These are phyloP conservation scores for Akanthomyces uredinophilus DNA, from an alignment of 2,329 filamentous ascomycete genomes.

Conservation along the genomic window DNA sequence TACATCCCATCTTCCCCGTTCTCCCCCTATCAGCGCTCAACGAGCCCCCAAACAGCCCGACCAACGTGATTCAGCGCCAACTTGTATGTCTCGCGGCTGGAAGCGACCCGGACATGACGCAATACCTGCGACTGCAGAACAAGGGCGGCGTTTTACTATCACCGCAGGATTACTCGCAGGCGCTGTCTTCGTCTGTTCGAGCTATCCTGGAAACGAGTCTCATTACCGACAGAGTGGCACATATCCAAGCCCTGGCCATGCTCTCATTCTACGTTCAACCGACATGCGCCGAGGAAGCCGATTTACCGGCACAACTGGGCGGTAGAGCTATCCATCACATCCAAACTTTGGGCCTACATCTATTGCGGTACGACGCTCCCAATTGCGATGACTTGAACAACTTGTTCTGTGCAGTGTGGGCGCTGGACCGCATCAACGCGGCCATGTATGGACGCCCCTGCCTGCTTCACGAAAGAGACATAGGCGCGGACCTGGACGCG, in stretches of 20 bases:
- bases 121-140: slow-evolving; percentile 40
- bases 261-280: slow-evolving; percentile 57
- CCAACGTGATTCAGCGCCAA: slow-evolving; percentile 44
- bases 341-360: slow-evolving; percentile 51
- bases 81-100: slow-evolving; percentile 51
- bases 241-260: slow-evolving; percentile 49
- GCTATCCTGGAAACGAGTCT: slow-evolving; percentile 49
- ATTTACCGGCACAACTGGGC: slow-evolving; percentile 49
- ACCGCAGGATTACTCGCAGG: slow-evolving; percentile 43
- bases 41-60: slow-evolving; percentile 27
- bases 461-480: slow-evolving; percentile 56
- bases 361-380: slow-evolving; percentile 37
- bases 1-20: slow-evolving; percentile 51
- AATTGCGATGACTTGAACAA: slow-evolving; percentile 40
- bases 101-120: slow-evolving; percentile 41
- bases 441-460: slow-evolving; percentile 56
- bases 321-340: slow-evolving; percentile 52
- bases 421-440: slow-evolving; percentile 54
- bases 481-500: slow-evolving; percentile 47
- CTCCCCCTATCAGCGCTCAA: slow-evolving; percentile 36
- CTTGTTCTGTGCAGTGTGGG: slow-evolving; percentile 56
- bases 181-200: slow-evolving; percentile 43
- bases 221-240: slow-evolving; percentile 48
- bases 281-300: slow-evolving; percentile 46
- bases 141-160: slow-evolving; percentile 34